Conservation (phyloP, 441 rosid species). For the Pelargonium citronellum region DNA sequence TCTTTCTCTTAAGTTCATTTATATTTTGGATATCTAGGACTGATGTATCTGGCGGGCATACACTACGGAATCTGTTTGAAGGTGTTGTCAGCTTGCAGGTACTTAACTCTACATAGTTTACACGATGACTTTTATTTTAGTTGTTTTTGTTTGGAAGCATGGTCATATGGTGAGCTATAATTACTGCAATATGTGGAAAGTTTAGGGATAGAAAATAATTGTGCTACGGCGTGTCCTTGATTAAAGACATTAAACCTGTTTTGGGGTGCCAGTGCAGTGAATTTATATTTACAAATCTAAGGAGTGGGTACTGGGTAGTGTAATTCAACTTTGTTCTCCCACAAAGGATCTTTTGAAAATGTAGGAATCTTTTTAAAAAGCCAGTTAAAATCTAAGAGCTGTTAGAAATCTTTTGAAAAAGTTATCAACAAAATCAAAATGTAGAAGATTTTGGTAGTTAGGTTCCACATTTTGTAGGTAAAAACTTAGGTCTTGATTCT, state of each 20-base stretch:
- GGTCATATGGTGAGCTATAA: not conserved
- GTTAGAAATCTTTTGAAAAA: not conserved
- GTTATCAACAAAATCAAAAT: no score
- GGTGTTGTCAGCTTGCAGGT: conserved; percentile 40
- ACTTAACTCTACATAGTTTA: not conserved
- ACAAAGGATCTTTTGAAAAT: no score
- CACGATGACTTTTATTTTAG: not conserved
- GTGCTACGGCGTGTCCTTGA: no score
- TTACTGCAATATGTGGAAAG: not conserved
- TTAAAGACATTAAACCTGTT: not conserved
- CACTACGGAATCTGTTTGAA: conserved; percentile 52
- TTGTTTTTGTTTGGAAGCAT: not conserved
- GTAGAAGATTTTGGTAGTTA: no score
- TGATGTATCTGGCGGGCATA: conserved; percentile 71
- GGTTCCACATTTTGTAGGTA: no score
- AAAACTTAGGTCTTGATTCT: no score
- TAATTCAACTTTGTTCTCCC: not conserved
- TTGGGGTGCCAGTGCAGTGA: not conserved
- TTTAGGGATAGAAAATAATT: not conserved
- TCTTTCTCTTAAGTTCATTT: not conserved
- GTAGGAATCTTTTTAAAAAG: no score
- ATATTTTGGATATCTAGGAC: conserved; percentile 35
- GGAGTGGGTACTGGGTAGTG: no score
- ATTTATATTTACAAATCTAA: not conserved
- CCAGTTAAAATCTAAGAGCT: not conserved